Evolutionary conservation across 176 grass and related monocot genomes (phyloP).

Genomic region (Pontederia crassipes): DNA sequence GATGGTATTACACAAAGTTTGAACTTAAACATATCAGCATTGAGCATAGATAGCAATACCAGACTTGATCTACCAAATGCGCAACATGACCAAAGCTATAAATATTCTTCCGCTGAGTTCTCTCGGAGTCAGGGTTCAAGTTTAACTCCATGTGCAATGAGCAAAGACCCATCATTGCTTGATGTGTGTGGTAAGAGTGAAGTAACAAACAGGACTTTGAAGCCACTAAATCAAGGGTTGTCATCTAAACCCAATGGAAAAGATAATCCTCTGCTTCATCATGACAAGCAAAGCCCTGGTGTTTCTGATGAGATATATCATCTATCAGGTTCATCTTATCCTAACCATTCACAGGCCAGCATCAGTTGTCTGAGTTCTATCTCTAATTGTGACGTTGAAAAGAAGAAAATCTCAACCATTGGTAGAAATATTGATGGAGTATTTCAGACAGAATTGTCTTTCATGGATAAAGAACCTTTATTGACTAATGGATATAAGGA

Average conservation of each 20-base stretch:
- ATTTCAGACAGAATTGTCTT: conserved; percentile 19
- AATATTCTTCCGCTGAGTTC: background rate
- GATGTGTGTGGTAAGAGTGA: conserved; percentile 29
- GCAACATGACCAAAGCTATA: conserved; percentile 20
- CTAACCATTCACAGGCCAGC: conserved; percentile 7
- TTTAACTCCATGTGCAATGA: background rate
- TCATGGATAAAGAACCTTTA: conserved; percentile 18
- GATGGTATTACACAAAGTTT: conserved; percentile 26
- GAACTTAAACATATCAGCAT: conserved; percentile 35
- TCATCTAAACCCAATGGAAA: conserved; percentile 13
- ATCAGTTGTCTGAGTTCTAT: conserved; percentile 5
- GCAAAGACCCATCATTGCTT: conserved; percentile 17
- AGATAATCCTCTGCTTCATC: conserved; percentile 14
- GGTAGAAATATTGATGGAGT: conserved; percentile 21
- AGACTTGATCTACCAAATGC: conserved; percentile 15
- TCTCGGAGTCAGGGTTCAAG: conserved; percentile 15
- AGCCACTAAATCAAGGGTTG: conserved; percentile 24
- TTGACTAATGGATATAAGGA: conserved; percentile 31
- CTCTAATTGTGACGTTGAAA: conserved; percentile 30
- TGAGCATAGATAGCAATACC: conserved; percentile 37
- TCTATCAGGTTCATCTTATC: conserved; percentile 23
- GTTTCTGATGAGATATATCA: conserved; percentile 19
- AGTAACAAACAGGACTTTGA: conserved; percentile 30
- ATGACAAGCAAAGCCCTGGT: conserved; percentile 15
- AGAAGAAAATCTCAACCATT: conserved; percentile 1